phyloP scores from a whole-genome alignment of 108 stramenopile genomes.

The Nitzschia sp. region DNA sequence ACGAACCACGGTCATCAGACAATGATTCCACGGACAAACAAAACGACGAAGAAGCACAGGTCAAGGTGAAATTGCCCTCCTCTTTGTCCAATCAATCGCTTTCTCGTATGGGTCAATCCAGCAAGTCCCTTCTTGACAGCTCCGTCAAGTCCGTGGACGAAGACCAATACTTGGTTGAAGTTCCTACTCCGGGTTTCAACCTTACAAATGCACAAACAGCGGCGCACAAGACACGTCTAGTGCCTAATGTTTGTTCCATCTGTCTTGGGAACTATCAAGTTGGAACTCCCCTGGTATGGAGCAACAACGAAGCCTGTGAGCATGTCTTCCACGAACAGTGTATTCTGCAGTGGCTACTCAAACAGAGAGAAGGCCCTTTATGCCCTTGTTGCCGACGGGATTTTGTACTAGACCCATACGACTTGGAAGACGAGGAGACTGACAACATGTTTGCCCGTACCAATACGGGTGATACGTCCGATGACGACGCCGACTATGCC shows the following conservation, averaged over 20 bases:
- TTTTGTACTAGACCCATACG: slow-evolving; percentile 67
- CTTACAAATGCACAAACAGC: not conserved
- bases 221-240: slow-evolving; percentile 28
- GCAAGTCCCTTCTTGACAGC: not conserved
- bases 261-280: slow-evolving; percentile 63
- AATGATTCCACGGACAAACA: no score
- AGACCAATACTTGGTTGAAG: slow-evolving; percentile 15
- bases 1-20: no score
- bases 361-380: slow-evolving; percentile 50
- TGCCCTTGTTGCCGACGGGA: slow-evolving; percentile 85
- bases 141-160: not conserved
- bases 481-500: not conserved
- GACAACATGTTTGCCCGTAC: slow-evolving; percentile 9
- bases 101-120: no score
- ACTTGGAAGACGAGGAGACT: slow-evolving; percentile 21
- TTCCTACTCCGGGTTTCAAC: slow-evolving; percentile 13
- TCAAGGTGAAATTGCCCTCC: no score
- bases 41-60: no score
- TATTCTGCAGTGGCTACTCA: slow-evolving; percentile 74
- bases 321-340: slow-evolving; percentile 80
- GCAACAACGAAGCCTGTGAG: slow-evolving; percentile 61
- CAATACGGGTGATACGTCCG: not conserved
- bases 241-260: slow-evolving; percentile 64
- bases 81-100: no score
- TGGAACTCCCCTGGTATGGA: slow-evolving; percentile 68